Base-by-base conservation (phyloP, 371 early-diverging fungal genomes). In the Mortierella sp. region DNA sequence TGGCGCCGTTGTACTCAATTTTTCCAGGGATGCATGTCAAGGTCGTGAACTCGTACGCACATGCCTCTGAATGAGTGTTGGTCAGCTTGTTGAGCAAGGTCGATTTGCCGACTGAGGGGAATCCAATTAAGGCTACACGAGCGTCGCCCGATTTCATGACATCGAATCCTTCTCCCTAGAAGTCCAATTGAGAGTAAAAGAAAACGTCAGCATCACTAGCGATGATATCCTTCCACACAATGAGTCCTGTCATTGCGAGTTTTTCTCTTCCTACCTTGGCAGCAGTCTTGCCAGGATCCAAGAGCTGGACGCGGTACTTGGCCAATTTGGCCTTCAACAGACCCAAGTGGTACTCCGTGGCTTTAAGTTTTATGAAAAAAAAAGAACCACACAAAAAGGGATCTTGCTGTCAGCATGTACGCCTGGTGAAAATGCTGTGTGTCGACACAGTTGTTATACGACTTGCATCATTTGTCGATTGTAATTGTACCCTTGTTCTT, bases 71-170 rank as follows among this genome's bases (percentile, higher is more conserved):
- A 68, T 95, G 93, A 0, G 98, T 96, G 39, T 94, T 92, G 17
- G 99, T 99, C 30, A 98, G 79, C 81, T 96, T 98, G 71, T 91
- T 92, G 51, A 99, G 86, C 47, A 99, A 83, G 3, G 99, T 99
- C 21, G 95, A 95, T 83, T 99, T 99, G 54, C 99, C 99, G 21
- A 99, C 99, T 14, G 98, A 98, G 12, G 99, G 99, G 72, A 99
- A 99, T 56, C 98, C 99, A 75, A 99, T 96, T 85, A 99, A 89
- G 3, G 96, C 99, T 30, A 99, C 97, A 56, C 99, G 92, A 6
- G 99, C 99, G 79, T 98, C 98, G 12, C 99, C 99, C 32, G 95
- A 94, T 83, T 98, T 95, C 88, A 97, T 95, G 28, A 99, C 98
- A 86, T 98, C 99, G 79, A 98, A 98, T 28, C 97, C 99, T 69